Conservation (phyloP, 352 stramenopile genomes). For the Globisporangium paddicum region DNA sequence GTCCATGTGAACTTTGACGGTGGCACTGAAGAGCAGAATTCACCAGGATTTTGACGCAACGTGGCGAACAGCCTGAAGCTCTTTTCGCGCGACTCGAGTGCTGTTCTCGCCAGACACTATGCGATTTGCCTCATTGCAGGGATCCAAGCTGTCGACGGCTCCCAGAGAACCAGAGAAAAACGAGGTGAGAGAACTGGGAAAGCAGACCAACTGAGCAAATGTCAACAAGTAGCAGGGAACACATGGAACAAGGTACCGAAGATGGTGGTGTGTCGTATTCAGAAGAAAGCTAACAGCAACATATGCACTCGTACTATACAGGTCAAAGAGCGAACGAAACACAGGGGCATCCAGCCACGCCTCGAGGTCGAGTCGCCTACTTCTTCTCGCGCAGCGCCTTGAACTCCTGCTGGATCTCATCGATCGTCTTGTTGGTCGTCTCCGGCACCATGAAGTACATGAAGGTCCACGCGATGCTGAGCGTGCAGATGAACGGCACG, state of each 20-base stretch:
- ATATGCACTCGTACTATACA: neutral
- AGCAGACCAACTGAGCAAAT: neutral
- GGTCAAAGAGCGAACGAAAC: neutral
- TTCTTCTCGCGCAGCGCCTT: slow-evolving; percentile 16
- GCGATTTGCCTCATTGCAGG: too few relatives aligned
- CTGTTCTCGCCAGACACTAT: too few relatives aligned
- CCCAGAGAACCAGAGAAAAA: too few relatives aligned
- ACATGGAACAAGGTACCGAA: neutral
- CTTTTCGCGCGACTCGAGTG: too few relatives aligned
- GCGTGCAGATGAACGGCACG: slow-evolving; percentile 27
- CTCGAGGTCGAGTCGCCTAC: slow-evolving; percentile 10
- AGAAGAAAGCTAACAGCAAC: neutral
- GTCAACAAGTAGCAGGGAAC: too few relatives aligned
- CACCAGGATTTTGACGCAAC: too few relatives aligned
- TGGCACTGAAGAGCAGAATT: too few relatives aligned
- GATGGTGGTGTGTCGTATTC: neutral
- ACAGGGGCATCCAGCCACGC: neutral
- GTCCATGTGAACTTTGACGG: too few relatives aligned
- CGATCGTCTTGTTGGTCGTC: slow-evolving; percentile 46
- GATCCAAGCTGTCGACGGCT: too few relatives aligned
- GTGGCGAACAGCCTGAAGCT: too few relatives aligned
- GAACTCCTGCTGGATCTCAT: slow-evolving; percentile 50
- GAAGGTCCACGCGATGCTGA: slow-evolving; percentile 25
- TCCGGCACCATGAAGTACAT: slow-evolving; percentile 41
- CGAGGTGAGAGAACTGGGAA: neutral